Conservation (phyloP, 2,329 filamentous ascomycete species). For the Thelonectria rubi region DNA sequence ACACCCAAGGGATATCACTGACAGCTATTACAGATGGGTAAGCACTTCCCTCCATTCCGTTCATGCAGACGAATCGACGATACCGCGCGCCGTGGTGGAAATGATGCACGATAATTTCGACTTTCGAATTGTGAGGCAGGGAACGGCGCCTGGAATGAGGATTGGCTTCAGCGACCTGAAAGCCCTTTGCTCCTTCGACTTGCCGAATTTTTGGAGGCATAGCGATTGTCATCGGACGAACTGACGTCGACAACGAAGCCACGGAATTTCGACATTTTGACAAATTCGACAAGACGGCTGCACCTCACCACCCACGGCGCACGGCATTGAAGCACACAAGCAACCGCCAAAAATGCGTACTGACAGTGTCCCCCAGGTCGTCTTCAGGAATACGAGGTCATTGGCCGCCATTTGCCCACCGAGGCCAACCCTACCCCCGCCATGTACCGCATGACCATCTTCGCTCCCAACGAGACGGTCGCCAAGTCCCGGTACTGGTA, state of each 20-base stretch:
- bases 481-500: constrained; percentile 99
- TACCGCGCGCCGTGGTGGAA: constrained; percentile 38
- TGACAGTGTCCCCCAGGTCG: constrained; percentile 73
- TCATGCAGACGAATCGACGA: constrained; percentile 35
- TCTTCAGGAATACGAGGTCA: constrained; percentile 99
- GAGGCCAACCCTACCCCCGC: constrained; percentile 97
- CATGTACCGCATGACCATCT: constrained; percentile 99
- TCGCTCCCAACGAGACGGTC: constrained; percentile 96
- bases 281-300: constrained; percentile 6
- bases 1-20: constrained; percentile 50
- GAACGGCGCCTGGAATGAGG: constrained; percentile 13
- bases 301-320: constrained; percentile 11
- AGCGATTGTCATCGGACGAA: neutral
- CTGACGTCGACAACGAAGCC: neutral
- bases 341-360: constrained; percentile 34
- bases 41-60: constrained; percentile 50
- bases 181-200: neutral
- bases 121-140: constrained; percentile 14
- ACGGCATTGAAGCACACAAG: constrained; percentile 20
- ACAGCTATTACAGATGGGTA: constrained; percentile 67
- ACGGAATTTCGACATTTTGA: constrained; percentile 12
- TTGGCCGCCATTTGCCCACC: constrained; percentile 98
- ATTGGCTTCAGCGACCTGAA: constrained; percentile 12
- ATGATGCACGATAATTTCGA: constrained; percentile 36
- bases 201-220: constrained; percentile 1